These are phyloP conservation scores for Quercus phellos DNA, from an alignment of 331 rosid genomes.

Conservation along the genomic window DNA sequence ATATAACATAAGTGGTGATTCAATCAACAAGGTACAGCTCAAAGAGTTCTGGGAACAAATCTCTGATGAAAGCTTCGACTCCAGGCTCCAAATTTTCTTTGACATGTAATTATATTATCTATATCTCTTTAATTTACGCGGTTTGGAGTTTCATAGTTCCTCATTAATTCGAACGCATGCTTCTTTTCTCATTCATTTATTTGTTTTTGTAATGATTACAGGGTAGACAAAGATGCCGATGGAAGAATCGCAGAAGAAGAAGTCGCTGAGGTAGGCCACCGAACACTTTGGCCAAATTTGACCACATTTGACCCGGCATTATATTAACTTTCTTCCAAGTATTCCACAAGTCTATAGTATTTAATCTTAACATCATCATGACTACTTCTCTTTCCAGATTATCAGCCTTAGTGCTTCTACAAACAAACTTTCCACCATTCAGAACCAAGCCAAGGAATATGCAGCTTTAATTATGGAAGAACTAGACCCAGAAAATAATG, in stretches of 20 bases:
- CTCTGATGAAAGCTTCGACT: constrained; percentile 73
- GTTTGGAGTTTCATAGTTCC: too few species aligned
- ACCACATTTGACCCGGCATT: not conserved
- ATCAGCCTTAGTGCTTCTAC: constrained; percentile 77
- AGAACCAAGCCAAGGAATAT: constrained; percentile 73
- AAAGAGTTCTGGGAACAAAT: constrained; percentile 78
- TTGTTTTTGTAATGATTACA: constrained; percentile 19
- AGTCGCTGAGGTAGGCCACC: constrained; percentile 54
- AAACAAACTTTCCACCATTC: constrained; percentile 72
- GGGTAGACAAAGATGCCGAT: constrained; percentile 86
- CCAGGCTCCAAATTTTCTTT: constrained; percentile 78
- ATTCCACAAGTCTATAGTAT: too few species aligned
- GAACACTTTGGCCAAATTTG: not conserved
- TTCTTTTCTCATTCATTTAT: too few species aligned
- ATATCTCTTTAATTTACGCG: too few species aligned
- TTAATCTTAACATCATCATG: not conserved
- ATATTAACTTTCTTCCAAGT: not conserved
- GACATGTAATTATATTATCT: constrained; percentile 52
- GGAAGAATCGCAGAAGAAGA: constrained; percentile 84
- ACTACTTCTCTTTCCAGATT: constrained; percentile 41
- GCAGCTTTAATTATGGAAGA: constrained; percentile 93
- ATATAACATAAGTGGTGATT: constrained; percentile 47
- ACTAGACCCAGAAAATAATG: constrained; percentile 70
- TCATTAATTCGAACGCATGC: too few species aligned
- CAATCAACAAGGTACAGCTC: constrained; percentile 55